phyloP scores from a whole-genome alignment of 163 green algal species.

The Scenedesmus sp. region DNA sequence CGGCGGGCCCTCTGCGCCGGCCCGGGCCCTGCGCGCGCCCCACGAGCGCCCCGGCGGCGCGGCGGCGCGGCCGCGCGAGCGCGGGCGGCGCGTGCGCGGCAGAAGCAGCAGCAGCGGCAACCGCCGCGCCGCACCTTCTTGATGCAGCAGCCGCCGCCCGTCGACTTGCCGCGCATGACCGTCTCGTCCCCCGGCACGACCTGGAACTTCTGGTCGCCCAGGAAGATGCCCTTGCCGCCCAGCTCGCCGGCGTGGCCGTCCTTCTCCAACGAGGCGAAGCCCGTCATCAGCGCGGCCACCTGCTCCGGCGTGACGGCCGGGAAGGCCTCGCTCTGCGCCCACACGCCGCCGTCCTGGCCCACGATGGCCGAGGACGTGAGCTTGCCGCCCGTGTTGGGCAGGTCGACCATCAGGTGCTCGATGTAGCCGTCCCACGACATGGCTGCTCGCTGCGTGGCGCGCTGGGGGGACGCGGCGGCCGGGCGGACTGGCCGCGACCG shows the following conservation, averaged over 20 bases:
- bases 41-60: no score
- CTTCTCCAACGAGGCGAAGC: conserved; percentile 47
- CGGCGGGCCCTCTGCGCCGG: no score
- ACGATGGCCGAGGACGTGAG: conserved; percentile 78
- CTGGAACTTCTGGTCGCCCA: conserved; percentile 80
- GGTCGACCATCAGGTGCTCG: conserved; percentile 67
- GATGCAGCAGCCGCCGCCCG: conserved; percentile 69
- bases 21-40: no score
- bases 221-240: conserved; percentile 45
- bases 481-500: no score
- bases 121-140: conserved; percentile 79
- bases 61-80: no score
- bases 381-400: conserved; percentile 69
- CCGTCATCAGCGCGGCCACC: conserved; percentile 46
- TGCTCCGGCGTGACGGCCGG: conserved; percentile 62
- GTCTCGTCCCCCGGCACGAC: conserved; percentile 69
- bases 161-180: conserved; percentile 83
- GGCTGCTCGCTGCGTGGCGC: no score
- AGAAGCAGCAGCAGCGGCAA: no score
- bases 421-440: conserved; percentile 43
- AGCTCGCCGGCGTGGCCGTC: conserved; percentile 38
- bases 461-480: no score
- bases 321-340: conserved; percentile 76
- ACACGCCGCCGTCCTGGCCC: conserved; percentile 82
- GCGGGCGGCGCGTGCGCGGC: no score